Conservation (phyloP, 2,329 filamentous ascomycete genomes). For the Beauveria sp. region DNA sequence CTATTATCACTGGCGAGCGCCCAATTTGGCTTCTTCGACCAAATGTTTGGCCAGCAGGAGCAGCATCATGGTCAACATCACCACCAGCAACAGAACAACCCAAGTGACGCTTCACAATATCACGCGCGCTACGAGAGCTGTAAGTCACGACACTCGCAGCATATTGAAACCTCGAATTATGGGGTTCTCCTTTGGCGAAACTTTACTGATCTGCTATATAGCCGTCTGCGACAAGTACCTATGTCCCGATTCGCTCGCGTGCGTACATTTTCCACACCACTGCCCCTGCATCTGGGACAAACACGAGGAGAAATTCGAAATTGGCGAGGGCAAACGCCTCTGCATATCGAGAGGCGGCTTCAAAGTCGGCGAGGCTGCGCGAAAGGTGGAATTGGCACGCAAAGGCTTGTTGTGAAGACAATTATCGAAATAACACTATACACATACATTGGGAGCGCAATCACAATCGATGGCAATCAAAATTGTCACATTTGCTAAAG, state of each 20-base stretch:
- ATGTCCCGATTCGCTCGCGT: slow-evolving; percentile 87
- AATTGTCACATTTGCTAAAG: neutral
- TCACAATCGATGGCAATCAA: slow-evolving; percentile 6
- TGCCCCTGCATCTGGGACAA: slow-evolving; percentile 82
- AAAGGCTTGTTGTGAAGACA: slow-evolving; percentile 60
- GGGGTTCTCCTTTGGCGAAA: neutral
- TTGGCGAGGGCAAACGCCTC: slow-evolving; percentile 62
- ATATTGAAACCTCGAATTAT: neutral
- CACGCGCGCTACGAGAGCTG: slow-evolving; percentile 60
- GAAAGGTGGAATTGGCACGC: slow-evolving; percentile 72
- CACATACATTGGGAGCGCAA: neutral
- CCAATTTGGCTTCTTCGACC: slow-evolving; percentile 94
- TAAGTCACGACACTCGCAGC: slow-evolving; percentile 27
- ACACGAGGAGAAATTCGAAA: slow-evolving; percentile 70
- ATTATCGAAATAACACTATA: neutral
- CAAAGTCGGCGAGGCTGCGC: slow-evolving; percentile 59
- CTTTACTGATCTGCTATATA: slow-evolving; percentile 22
- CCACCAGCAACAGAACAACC: slow-evolving; percentile 65
- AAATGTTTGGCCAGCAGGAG: slow-evolving; percentile 71
- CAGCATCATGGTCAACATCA: slow-evolving; percentile 37
- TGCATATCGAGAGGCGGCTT: slow-evolving; percentile 72
- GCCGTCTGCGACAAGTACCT: slow-evolving; percentile 90
- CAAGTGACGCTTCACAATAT: slow-evolving; percentile 79
- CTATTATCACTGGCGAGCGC: slow-evolving; percentile 56
- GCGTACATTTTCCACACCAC: slow-evolving; percentile 93